Percentiles rank a stretch among this genome's conserved stretches.
Conservation (phyloP, 257 asterid genomes). For the Penstemon barbatus region DNA sequence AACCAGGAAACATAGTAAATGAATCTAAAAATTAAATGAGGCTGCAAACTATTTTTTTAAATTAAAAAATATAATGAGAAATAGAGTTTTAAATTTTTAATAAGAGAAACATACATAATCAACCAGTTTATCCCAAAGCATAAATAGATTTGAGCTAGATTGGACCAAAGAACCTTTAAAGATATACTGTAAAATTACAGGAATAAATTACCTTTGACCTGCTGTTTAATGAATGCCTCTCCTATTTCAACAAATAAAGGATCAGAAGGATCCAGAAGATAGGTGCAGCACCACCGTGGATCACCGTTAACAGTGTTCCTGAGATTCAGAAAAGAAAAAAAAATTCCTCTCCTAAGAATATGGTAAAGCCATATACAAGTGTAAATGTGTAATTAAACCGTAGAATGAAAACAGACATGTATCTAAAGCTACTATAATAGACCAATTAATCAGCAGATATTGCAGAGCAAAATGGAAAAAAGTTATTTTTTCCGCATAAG, state of each 20-base stretch:
- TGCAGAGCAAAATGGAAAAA: neutral
- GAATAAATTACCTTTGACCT: conserved; percentile 56
- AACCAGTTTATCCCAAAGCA: neutral
- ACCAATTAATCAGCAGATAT: neutral
- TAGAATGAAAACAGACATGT: too few species aligned
- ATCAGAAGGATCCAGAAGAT: conserved; percentile 93
- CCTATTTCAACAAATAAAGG: conserved; percentile 86
- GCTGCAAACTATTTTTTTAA: neutral
- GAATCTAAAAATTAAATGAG: conserved; percentile 7
- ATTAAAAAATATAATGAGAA: neutral
- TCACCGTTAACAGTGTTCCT: conserved; percentile 92
- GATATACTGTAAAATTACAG: conserved; percentile 10
- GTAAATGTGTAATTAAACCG: neutral
- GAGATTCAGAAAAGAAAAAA: conserved; percentile 23
- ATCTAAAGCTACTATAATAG: conserved; percentile 13
- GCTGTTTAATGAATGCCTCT: conserved; percentile 75
- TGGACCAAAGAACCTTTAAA: conserved; percentile 12
- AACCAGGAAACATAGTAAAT: conserved; percentile 26
- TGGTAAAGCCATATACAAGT: neutral
- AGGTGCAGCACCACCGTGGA: conserved; percentile 92
- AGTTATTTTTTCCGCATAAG: neutral
- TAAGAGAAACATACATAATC: conserved; percentile 11
- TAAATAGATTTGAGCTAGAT: conserved; percentile 14
- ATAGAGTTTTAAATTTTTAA: neutral
- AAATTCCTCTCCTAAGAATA: conserved; percentile 2